Conservation (phyloP, 805 yeast species). For the Candida hungchunana region DNA sequence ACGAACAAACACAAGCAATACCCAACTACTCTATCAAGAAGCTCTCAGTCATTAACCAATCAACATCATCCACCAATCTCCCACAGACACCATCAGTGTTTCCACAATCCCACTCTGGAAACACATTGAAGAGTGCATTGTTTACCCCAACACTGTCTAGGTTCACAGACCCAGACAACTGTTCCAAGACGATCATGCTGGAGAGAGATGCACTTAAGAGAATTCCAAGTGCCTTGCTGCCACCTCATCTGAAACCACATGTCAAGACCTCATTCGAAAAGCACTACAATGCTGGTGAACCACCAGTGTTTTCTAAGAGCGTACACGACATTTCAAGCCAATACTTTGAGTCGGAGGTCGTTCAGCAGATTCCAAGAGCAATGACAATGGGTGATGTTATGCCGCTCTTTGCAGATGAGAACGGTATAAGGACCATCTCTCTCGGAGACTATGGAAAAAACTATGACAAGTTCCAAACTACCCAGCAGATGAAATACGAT, state of each 20-base stretch:
- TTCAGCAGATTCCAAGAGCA: conserved; percentile 24
- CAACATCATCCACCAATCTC: conserved; percentile 17
- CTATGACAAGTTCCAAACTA: conserved; percentile 9
- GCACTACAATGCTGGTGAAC: conserved; percentile 1
- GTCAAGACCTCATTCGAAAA: conserved; percentile 5
- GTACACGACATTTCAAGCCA: conserved; percentile 9
- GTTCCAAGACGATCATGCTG: conserved; percentile 12
- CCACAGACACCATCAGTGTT: neutral
- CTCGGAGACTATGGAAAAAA: conserved; percentile 21
- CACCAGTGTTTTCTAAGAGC: conserved; percentile 3
- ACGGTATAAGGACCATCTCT: conserved; percentile 20
- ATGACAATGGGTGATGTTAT: conserved; percentile 13
- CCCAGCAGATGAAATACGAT: neutral
- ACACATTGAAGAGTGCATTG: conserved; percentile 1
- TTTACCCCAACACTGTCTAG: conserved; percentile 15
- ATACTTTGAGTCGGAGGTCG: conserved; percentile 11
- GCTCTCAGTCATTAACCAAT: conserved; percentile 22
- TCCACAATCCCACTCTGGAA: conserved; percentile 3
- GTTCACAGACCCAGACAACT: conserved; percentile 2
- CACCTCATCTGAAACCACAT: conserved; percentile 26
- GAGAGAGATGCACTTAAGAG: conserved; percentile 27
- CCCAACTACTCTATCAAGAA: conserved; percentile 20
- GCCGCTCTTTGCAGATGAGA: conserved; percentile 12
- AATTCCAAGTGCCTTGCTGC: conserved; percentile 24
- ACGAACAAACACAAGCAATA: neutral